Evolutionary conservation across 1,284 basidiomycete species (phyloP).

Genomic region (Naganishia sp.): DNA sequence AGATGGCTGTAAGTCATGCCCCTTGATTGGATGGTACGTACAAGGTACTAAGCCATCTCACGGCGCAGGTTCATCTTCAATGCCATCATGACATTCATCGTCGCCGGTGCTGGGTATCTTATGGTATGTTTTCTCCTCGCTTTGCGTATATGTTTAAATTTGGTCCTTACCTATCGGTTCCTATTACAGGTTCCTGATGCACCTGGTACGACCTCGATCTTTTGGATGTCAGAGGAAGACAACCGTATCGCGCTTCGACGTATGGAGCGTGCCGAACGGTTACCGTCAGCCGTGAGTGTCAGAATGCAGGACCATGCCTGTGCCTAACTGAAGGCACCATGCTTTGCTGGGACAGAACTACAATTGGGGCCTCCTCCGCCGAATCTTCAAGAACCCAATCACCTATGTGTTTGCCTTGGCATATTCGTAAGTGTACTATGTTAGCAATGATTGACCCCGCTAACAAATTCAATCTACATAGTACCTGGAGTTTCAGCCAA

Average conservation of each 20-base stretch:
- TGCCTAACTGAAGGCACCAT: neutral
- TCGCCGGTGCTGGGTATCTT: constrained; percentile 38
- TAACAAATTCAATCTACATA: no score
- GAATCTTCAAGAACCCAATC: constrained; percentile 36
- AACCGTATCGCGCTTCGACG: constrained; percentile 36
- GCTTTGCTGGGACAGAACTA: constrained; percentile 15
- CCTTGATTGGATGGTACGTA: neutral
- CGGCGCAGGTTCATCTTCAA: constrained; percentile 39
- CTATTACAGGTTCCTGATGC: constrained; percentile 37
- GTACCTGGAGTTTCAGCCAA: constrained; percentile 36
- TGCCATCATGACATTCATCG: constrained; percentile 41
- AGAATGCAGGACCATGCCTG: no score
- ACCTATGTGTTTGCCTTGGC: constrained; percentile 37
- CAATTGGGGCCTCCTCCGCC: constrained; percentile 18
- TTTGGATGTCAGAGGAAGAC: constrained; percentile 38
- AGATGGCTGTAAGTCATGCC: constrained; percentile 36
- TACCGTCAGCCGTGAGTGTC: constrained; percentile 36
- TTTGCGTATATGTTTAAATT: no score
- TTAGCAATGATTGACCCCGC: no score
- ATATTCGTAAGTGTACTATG: constrained; percentile 29
- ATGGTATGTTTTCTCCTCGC: constrained; percentile 32
- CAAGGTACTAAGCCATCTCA: neutral
- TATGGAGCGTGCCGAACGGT: constrained; percentile 36
- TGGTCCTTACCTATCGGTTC: neutral
- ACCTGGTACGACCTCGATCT: constrained; percentile 35